A percentile compares a stretch with the other conserved stretches of the same genome.
These are phyloP conservation scores for Suillus tomentosus DNA, from an alignment of 768 basidiomycete genomes.

Conservation along the genomic window DNA sequence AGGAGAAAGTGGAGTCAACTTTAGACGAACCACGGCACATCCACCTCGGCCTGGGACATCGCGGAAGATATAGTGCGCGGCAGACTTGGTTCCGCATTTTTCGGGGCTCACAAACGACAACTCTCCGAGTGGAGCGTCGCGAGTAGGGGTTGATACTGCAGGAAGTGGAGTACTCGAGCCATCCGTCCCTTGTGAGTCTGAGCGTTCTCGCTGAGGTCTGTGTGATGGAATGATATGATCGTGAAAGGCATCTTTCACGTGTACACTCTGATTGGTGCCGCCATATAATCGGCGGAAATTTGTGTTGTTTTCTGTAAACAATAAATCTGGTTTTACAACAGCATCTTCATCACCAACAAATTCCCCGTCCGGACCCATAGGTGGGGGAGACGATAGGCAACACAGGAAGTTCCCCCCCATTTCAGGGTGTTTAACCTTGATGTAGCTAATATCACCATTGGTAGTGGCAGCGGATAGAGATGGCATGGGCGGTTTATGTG, in stretches of 20 bases:
- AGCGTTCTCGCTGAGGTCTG: constrained; percentile 47
- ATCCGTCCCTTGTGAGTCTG: constrained; percentile 8
- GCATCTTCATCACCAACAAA: constrained; percentile 68
- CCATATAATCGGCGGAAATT: constrained; percentile 92
- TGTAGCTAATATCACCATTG: constrained; percentile 53
- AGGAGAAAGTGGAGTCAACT: constrained; percentile 77
- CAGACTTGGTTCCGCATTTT: constrained; percentile 87
- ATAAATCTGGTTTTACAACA: constrained; percentile 65
- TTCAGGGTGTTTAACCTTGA: constrained; percentile 72
- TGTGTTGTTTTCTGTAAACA: constrained; percentile 98
- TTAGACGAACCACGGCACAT: constrained; percentile 92
- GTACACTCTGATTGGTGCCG: constrained; percentile 78
- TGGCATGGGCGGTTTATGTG: constrained; percentile 67
- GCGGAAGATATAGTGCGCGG: constrained; percentile 85
- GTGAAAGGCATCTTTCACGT: constrained; percentile 97
- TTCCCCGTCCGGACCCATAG: constrained; percentile 72
- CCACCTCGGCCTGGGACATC: constrained; percentile 91
- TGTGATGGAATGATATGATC: constrained; percentile 93
- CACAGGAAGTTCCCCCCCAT: constrained; percentile 82
- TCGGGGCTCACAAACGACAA: constrained; percentile 78
- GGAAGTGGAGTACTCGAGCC: not conserved
- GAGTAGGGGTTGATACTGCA: not conserved
- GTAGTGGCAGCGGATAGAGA: constrained; percentile 53
- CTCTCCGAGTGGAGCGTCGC: constrained; percentile 6
- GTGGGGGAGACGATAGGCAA: constrained; percentile 90